A percentile compares a stretch with the other conserved stretches of the same genome.
These are phyloP conservation scores for Pseudocercospora fuligena DNA, from an alignment of 2,329 filamentous ascomycete species.

Conservation along the genomic window DNA sequence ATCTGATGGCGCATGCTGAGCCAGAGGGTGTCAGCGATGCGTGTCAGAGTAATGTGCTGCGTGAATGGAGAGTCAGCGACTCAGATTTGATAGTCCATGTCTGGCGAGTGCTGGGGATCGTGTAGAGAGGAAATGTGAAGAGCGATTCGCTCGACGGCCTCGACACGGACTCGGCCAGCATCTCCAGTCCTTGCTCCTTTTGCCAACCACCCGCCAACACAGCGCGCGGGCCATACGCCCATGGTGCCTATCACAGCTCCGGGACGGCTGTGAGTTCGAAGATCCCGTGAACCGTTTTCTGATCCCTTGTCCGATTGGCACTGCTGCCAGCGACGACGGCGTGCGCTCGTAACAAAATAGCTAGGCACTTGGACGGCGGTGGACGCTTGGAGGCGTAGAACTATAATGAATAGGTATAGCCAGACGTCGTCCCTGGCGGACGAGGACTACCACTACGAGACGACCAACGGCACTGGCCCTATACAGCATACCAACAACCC, in stretches of 20 bases:
- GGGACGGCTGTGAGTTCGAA: slow-evolving; percentile 10
- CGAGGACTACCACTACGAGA: slow-evolving; percentile 3
- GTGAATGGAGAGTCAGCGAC: not conserved
- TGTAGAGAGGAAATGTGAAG: not conserved
- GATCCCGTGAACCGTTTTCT: slow-evolving; percentile 12
- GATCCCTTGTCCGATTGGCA: slow-evolving; percentile 20
- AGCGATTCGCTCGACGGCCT: not conserved
- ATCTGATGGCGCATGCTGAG: slow-evolving; percentile 1
- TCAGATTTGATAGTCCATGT: not conserved
- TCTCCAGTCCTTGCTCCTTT: slow-evolving; percentile 12
- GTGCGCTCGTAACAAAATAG: slow-evolving; percentile 11
- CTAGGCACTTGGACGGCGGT: not conserved
- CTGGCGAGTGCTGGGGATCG: not conserved
- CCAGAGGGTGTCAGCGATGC: not conserved
- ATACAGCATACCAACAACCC: not conserved
- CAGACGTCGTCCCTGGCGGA: slow-evolving; percentile 15
- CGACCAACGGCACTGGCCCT: not conserved
- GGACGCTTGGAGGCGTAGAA: not conserved
- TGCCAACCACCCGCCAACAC: slow-evolving; percentile 17
- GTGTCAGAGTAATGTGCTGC: not conserved
- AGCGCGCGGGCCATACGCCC: slow-evolving; percentile 2
- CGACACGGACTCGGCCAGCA: not conserved
- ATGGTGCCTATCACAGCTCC: slow-evolving; percentile 15
- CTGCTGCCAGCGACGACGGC: slow-evolving; percentile 5
- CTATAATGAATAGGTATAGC: not conserved